Conservation (phyloP, 495 filamentous ascomycete genomes). For the Podospora pseudocomata region DNA sequence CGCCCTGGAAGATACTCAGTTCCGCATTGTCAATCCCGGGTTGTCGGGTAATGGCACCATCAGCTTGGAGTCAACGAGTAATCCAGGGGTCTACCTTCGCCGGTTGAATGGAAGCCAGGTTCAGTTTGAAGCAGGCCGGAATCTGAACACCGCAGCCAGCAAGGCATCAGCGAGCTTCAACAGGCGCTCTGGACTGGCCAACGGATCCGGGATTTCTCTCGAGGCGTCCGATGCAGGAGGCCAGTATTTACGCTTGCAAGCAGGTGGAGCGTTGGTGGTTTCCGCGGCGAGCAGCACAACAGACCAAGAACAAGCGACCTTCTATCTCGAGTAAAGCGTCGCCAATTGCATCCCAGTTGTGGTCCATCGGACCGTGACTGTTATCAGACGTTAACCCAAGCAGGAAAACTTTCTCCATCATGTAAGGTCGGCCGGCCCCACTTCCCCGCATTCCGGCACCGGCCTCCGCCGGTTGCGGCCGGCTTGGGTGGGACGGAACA, state of each 20-base stretch:
- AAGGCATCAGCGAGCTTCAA: conserved; percentile 24
- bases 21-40: conserved; percentile 20
- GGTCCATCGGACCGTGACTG: neutral
- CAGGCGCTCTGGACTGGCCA: conserved; percentile 13
- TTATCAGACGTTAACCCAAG: neutral
- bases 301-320: conserved; percentile 10
- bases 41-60: conserved; percentile 19
- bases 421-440: neutral
- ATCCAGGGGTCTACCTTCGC: conserved; percentile 21
- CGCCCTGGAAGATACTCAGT: conserved; percentile 21
- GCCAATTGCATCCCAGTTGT: neutral
- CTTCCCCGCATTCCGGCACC: conserved; percentile 13
- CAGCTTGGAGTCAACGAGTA: conserved; percentile 24
- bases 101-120: conserved; percentile 10
- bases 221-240: conserved; percentile 16
- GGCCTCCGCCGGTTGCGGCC: neutral
- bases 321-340: conserved; percentile 18
- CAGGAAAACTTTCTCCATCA: neutral
- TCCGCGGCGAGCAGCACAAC: neutral
- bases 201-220: conserved; percentile 19
- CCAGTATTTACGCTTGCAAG: conserved; percentile 18
- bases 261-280: conserved; percentile 2
- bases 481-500: neutral
- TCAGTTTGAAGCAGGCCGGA: conserved; percentile 14
- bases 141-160: conserved; percentile 10